A percentile compares a stretch with the other conserved stretches of the same genome.
Evolutionary conservation across 2,329 filamentous ascomycete species (phyloP).

Genomic region (Trichophyton schoenleinii): DNA sequence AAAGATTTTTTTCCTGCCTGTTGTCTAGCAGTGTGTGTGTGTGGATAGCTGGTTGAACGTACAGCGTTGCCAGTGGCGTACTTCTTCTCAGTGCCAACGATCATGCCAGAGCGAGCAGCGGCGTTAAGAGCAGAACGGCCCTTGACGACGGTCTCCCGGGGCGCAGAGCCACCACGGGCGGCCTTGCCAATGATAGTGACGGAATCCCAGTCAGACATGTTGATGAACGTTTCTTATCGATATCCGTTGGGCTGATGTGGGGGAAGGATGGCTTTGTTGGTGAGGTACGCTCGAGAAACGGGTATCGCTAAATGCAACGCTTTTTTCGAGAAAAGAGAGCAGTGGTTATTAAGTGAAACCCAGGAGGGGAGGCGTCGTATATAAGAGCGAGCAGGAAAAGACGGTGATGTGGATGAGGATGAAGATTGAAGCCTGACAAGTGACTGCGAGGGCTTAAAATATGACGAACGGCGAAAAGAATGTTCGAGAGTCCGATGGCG

Average conservation of each 20-base stretch:
- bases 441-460: slow-evolving; percentile 1
- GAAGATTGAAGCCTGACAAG: neutral
- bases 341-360: neutral
- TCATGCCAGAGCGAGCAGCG: slow-evolving; percentile 63
- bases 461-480: neutral
- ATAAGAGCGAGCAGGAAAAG: neutral
- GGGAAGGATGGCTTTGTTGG: neutral
- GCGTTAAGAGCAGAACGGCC: slow-evolving; percentile 79
- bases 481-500: slow-evolving; percentile 1
- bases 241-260: neutral
- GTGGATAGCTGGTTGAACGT: slow-evolving; percentile 31
- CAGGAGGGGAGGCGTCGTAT: neutral
- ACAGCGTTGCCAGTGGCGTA: slow-evolving; percentile 64
- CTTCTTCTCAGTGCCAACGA: slow-evolving; percentile 90
- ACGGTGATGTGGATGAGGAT: neutral
- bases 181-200: slow-evolving; percentile 92
- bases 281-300: neutral
- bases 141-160: slow-evolving; percentile 78
- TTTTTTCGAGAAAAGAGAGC: neutral
- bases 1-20: neutral
- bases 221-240: slow-evolving; percentile 13
- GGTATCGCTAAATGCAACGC: neutral
- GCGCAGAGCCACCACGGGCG: slow-evolving; percentile 50
- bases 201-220: slow-evolving; percentile 71
- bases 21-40: neutral